Evolutionary conservation across 305 asterid genomes (phyloP), one percentile per base, ranked within the genome.

Genomic region (Rubia tinctorum): DNA sequence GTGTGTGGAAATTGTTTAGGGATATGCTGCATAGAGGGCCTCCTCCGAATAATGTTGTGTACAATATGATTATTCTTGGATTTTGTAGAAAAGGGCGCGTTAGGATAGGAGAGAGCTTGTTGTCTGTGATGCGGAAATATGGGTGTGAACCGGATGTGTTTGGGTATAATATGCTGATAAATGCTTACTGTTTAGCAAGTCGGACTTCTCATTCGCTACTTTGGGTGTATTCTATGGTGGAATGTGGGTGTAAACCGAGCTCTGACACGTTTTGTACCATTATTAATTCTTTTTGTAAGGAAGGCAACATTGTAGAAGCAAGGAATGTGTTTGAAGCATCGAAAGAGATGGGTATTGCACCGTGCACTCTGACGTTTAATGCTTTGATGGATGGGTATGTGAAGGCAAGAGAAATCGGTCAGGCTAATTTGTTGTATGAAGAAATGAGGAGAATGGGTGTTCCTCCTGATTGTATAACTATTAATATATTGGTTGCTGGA

Each of bases 381-480:
- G 75, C 86, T 73, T 78, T 95, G 90, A 88, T 95, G 96, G 90
- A 90, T 77, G 98, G 99, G 71, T 95, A 86, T 79, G 93, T 89
- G 67, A 95, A 95, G 84, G 90, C 91, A 11, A 84, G 96, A 81
- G 94, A 92, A 75, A 73, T 89, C 37, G 77, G 77, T 79, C 77
- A 43, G 68, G 98, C 98, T 66, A 77, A 72, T 63, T 65, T 84
- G 83, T 90, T 95, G 69, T 92, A 80, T 83, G 86, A 86, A 75
- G 91, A 90, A 74, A 95, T 95, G 98, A 85, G 81, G 80, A 83
- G 73, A 71, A 87, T 82, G 70, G 89, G 91, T 49, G 85, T 92
- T 45, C 74, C 83, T 71, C 90, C 96, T 75, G 98, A 92, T 88
- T 81, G 92, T 71, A 79, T 95, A 76, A 89, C 97, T 71, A 72